phyloP scores from a whole-genome alignment of 2,329 filamentous ascomycete genomes.

The Aureobasidium sp. region DNA sequence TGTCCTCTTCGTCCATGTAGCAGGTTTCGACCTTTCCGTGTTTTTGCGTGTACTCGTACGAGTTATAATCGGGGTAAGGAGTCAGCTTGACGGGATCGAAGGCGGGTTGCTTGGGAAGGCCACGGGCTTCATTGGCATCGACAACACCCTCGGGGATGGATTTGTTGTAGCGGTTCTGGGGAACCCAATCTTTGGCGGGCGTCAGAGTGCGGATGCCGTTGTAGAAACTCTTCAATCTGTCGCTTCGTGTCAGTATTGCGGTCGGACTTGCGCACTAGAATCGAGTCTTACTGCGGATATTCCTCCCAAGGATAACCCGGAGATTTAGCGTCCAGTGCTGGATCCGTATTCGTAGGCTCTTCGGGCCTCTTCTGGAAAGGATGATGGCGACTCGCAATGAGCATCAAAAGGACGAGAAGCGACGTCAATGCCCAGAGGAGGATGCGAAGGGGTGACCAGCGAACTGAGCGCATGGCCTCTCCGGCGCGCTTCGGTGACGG shows the following conservation, averaged over 20 bases:
- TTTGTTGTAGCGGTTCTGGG: slow-evolving; percentile 51
- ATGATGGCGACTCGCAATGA: slow-evolving; percentile 44
- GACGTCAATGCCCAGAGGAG: slow-evolving; percentile 43
- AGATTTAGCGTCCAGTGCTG: not conserved
- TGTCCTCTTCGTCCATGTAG: slow-evolving; percentile 68
- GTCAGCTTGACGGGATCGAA: slow-evolving; percentile 46
- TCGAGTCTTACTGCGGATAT: slow-evolving; percentile 11
- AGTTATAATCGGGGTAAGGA: slow-evolving; percentile 50
- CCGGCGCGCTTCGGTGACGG: slow-evolving; percentile 39
- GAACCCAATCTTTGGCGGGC: slow-evolving; percentile 41
- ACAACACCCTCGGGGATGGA: slow-evolving; percentile 39
- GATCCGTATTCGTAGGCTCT: slow-evolving; percentile 15
- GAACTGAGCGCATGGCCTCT: slow-evolving; percentile 29
- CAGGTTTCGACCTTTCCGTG: slow-evolving; percentile 65
- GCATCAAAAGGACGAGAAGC: slow-evolving; percentile 44
- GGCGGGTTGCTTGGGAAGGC: slow-evolving; percentile 31
- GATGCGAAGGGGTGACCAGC: slow-evolving; percentile 46
- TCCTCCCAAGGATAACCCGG: slow-evolving; percentile 17
- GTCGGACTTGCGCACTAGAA: slow-evolving; percentile 35
- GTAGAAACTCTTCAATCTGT: slow-evolving; percentile 52
- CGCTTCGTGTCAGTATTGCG: slow-evolving; percentile 47
- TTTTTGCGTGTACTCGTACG: slow-evolving; percentile 49
- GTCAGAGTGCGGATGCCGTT: slow-evolving; percentile 54
- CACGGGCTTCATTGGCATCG: slow-evolving; percentile 23
- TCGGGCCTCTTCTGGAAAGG: not conserved